phyloP scores from a whole-genome alignment of 306 rosid genomes.

The Mucuna pruriens region DNA sequence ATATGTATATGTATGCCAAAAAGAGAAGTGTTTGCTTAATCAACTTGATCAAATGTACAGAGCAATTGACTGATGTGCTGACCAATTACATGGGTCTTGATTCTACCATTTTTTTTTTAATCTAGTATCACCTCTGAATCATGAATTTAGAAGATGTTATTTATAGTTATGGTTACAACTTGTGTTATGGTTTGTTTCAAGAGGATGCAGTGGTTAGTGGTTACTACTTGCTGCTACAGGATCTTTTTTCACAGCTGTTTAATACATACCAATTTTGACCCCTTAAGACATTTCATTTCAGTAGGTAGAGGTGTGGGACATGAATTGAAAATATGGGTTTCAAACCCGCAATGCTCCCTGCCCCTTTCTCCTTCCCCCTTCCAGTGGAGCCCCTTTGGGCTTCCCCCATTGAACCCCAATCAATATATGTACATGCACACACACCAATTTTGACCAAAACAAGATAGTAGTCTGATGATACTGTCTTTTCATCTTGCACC shows the following conservation, averaged over 20 bases:
- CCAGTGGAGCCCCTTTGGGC: neutral
- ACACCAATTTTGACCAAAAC: neutral
- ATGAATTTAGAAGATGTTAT: conserved; percentile 14
- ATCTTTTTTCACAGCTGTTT: neutral
- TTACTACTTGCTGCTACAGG: neutral
- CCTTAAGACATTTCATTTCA: neutral
- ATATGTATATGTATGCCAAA: neutral
- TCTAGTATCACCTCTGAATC: conserved; percentile 6
- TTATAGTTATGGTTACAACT: conserved; percentile 7
- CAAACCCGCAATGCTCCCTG: neutral
- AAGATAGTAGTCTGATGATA: conserved; percentile 18
- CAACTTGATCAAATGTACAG: conserved; percentile 19
- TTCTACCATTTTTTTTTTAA: neutral
- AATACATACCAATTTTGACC: neutral
- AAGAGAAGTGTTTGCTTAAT: conserved; percentile 12
- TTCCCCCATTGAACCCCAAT: neutral
- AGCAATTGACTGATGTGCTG: neutral
- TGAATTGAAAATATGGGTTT: neutral
- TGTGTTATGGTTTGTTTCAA: neutral
- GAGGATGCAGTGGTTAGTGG: neutral
- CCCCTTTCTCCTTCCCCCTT: neutral
- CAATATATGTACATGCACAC: neutral
- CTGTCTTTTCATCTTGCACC: conserved; percentile 23
- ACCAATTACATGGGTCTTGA: neutral
- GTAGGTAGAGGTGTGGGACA: neutral